Evolutionary conservation across 2,329 filamentous ascomycete species (phyloP).

Genomic region (Purpureocillium takamizusanense): DNA sequence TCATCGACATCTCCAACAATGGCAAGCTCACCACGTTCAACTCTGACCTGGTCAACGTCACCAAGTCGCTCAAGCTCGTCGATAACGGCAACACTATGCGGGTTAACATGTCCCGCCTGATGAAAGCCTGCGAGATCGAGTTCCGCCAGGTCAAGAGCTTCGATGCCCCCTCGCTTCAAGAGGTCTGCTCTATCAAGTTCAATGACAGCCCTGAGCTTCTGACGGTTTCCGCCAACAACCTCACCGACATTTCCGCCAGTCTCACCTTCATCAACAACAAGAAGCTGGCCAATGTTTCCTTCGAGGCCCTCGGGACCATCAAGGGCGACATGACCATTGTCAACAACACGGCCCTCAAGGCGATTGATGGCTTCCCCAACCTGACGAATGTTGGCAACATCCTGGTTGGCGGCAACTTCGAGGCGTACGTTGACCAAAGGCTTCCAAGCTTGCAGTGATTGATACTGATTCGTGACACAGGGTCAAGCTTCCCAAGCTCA

Average conservation of each 20-base stretch:
- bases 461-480: conserved; percentile 32
- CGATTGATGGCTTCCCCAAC: conserved; percentile 57
- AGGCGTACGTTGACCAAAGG: conserved; percentile 51
- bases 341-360: conserved; percentile 73
- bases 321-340: conserved; percentile 75
- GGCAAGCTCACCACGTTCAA: conserved; percentile 64
- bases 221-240: conserved; percentile 46
- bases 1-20: conserved; percentile 88
- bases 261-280: conserved; percentile 57
- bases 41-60: conserved; percentile 71
- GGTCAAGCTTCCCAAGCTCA: conserved; percentile 57
- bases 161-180: conserved; percentile 60
- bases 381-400: conserved; percentile 72
- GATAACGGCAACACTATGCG: conserved; percentile 69
- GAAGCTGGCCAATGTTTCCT: conserved; percentile 62
- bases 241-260: conserved; percentile 49
- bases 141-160: conserved; percentile 72
- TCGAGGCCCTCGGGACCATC: conserved; percentile 59
- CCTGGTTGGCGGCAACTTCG: conserved; percentile 77
- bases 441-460: not conserved
- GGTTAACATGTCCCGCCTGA: conserved; percentile 69
- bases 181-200: conserved; percentile 67
- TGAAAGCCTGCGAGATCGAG: conserved; percentile 39
- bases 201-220: conserved; percentile 69
- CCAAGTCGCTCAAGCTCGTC: conserved; percentile 59